Evolutionary conservation across 257 asterid species (phyloP), one percentile per base, ranked within the genome.

Genomic region (Leonotis leonurus): DNA sequence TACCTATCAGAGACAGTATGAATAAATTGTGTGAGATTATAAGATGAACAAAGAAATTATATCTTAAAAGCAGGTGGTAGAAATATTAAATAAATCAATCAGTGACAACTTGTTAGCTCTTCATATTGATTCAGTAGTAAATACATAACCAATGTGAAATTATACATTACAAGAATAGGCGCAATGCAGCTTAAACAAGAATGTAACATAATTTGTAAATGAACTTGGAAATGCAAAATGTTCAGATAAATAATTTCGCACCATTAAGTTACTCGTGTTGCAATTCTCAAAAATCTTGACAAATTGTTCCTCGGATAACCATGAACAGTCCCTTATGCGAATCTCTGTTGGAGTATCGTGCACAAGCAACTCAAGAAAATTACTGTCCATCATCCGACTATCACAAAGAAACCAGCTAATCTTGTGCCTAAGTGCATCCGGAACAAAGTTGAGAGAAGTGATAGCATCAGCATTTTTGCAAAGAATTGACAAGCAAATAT

Each of bases 281-380:
- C 83, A 71, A 54, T 78, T 78, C 75, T 78, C 75, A 77, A 89
- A 86, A 67, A 59, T 62, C 79, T 68, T 75, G 16, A 60, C 67
- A 72, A 92, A 84, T 18, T 69, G 74, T 17, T 86, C 95, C 76
- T 92, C 98, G 20, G 87, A 67, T 64, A 92, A 67, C 98, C 97
- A 92, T 3, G 98, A 92, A 73, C 98, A 89, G 41, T 89, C 95
- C 78, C 81, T 68, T 41, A 92, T 3, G 44, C 84, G 88, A 52
- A 92, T 78, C 89, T 92, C 97, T 37, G 93, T 78, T 32, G 97
- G 98, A 64, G 81, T 75, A 52, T 77, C 95, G 49, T 65, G 73
- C 46, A 80, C 67, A 63, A 92, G 90, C 69, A 89, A 84, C 36
- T 80, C 76, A 61, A 89, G 79, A 69, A 92, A 81, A 66, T 83